Percentiles rank a stretch among this genome's conserved stretches.
phyloP scores from a whole-genome alignment of 2,329 filamentous ascomycete species.

The Alternaria longipes region DNA sequence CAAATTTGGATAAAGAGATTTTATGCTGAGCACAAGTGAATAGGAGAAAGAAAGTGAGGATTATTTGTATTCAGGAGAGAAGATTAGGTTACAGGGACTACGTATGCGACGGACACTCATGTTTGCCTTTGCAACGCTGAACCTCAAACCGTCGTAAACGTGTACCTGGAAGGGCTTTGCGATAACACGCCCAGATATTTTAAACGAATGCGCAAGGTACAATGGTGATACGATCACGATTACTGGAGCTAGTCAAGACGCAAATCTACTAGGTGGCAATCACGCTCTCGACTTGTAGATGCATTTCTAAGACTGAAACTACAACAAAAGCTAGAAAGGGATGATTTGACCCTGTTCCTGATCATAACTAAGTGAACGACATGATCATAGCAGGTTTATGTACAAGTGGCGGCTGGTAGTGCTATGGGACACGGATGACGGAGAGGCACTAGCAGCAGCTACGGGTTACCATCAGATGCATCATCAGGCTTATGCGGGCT shows the following conservation, averaged over 20 bases:
- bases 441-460: not conserved
- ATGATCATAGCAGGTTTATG: not conserved
- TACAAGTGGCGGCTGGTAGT: not conserved
- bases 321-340: not conserved
- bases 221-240: not conserved
- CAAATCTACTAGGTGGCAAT: not conserved
- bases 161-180: not conserved
- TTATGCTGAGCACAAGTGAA: not conserved
- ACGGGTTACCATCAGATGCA: not conserved
- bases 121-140: not conserved
- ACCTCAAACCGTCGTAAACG: not conserved
- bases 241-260: not conserved
- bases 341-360: not conserved
- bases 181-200: not conserved
- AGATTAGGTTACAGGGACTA: not conserved
- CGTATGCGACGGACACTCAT: not conserved
- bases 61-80: not conserved
- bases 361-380: not conserved
- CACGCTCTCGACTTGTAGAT: not conserved
- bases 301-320: not conserved
- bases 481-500: slow-evolving; percentile 25
- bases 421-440: not conserved
- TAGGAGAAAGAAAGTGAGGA: not conserved
- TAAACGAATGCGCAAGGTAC: not conserved
- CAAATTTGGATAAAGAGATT: not conserved